Evolutionary conservation across 257 asterid genomes (phyloP), one percentile per base, ranked within the genome.

Genomic region (Solanum chiquidenum): DNA sequence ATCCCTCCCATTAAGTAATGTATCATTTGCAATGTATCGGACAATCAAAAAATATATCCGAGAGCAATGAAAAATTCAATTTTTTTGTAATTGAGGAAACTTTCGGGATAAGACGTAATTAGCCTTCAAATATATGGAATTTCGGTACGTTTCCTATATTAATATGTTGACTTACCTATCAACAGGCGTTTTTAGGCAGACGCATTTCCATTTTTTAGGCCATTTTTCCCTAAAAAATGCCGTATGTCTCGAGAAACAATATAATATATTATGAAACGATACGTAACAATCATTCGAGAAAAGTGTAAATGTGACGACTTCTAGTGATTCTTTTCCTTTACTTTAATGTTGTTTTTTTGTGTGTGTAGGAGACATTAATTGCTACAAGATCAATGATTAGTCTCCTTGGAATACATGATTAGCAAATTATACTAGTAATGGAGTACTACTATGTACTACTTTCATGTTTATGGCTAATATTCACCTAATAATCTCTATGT

Each of bases 121-220:
- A 31, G 33, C 33, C 33, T 31, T 31, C 33, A 31, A 31, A 31
- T 31, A 31, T 31, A 31, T 31, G 33, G 33, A 3, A 31, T 31
- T 31, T 31, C 33, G 33, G 33, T 31, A 31, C 33, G 33, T 31
- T 31, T 31, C 33, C 33, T 31, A 31, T 11, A 12, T 4, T 44
- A 58, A 58, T 58, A 21, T 21, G 25, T 8, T 21, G 52, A 7
- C n/a, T 4, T 3, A 3, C 10, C 9, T 58, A 2, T 60, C 82
- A 73, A 2, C 4, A 73, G 20, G 58, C 84, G 95, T 95, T 83
- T 95, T 95, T 94, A 94, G 94, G 96, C 95, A 94, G 75, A 93
- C 94, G 94, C 95, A 92, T 25, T 9, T 0, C 5, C 6, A 3
- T 33, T 62, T 9, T 9, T 60, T 58, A 7, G 4, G 29, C 29